Base-by-base conservation (phyloP, 2,329 filamentous ascomycete genomes). In the Didymella arachidicola region DNA sequence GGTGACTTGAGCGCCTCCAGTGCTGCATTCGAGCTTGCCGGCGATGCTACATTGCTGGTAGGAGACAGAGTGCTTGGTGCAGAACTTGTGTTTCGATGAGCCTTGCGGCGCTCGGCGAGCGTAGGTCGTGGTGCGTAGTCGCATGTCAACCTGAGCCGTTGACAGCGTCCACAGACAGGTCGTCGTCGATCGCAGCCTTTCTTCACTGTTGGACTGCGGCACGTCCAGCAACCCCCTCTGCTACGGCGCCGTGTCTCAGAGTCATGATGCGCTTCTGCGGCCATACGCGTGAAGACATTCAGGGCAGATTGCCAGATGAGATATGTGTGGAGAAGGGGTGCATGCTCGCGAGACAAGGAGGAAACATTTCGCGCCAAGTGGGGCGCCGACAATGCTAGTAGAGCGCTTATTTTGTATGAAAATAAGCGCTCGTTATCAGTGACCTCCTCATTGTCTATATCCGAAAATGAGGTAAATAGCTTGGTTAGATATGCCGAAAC, bases 1-100 rank as follows among this genome's bases (percentile, higher is more conserved):
- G 26, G 43, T 30, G 43, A 45, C 27, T 32, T 16, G 22, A 22
- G 34, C 27, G 18, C 18, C 2, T 53, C 51, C n/a, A 11, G 34
- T 18, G n/a, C 25, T 11, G 44, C n/a, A 16, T 11, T 14, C 26
- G 19, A 19, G 19, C 10, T 6, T n/a, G 22, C 5, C 12, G 53
- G 59, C 8, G 59, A 57, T 25, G n/a, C 68, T 78, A 77, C 2
- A 75, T 78, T 12, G 67, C 69, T 7, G 72, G 74, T 3, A 73
- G 62, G 5, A 65, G 44, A 48, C 14, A 30, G 27, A 16, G 49
- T 26, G 34, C 49, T 51, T n/a, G 22, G 45, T 36, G 26, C 32
- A 16, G 53, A 51, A 8, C 38, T 42, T 18, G 38, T 43, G 36
- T 26, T 53, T 29, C 43, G 51, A 18, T 45, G 39, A 18, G 58